Evolutionary conservation across 1,284 basidiomycete species (phyloP).

Genomic region (Puccinia brachypodii): DNA sequence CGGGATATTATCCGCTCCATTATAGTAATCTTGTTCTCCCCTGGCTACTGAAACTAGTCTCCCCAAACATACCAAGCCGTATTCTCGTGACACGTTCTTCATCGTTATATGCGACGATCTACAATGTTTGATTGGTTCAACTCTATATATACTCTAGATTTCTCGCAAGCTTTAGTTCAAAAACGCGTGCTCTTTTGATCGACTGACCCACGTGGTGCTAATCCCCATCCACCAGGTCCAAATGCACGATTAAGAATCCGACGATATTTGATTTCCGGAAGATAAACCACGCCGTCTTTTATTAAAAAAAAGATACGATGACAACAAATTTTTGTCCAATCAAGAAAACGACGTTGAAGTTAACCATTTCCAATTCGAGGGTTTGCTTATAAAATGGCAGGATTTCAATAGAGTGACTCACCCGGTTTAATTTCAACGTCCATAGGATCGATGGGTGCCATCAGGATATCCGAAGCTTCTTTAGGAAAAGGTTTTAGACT

Average conservation of each 20-base stretch:
- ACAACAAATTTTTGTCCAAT: neutral
- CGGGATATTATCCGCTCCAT: slow-evolving; percentile 75
- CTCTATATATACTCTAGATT: too few relatives aligned
- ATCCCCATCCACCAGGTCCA: slow-evolving; percentile 94
- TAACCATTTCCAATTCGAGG: too few relatives aligned
- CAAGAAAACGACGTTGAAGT: too few relatives aligned
- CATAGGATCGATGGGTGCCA: slow-evolving; percentile 70
- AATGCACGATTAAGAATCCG: slow-evolving; percentile 90
- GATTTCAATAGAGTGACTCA: too few relatives aligned
- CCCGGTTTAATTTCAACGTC: slow-evolving; percentile 93
- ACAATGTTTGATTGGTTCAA: too few relatives aligned
- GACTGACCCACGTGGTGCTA: slow-evolving; percentile 88
- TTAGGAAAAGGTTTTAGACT: slow-evolving; percentile 74
- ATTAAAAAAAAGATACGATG: neutral
- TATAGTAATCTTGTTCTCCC: slow-evolving; percentile 97
- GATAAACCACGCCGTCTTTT: slow-evolving; percentile 79
- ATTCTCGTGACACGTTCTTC: slow-evolving; percentile 86
- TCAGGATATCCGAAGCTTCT: slow-evolving; percentile 71
- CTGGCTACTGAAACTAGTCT: slow-evolving; percentile 89
- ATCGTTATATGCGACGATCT: slow-evolving; percentile 58
- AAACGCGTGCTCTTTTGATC: slow-evolving; percentile 59
- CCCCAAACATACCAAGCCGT: slow-evolving; percentile 89
- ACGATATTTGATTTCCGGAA: slow-evolving; percentile 98
- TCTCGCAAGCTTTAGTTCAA: too few relatives aligned
- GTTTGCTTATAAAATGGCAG: too few relatives aligned